Evolutionary conservation across 2,329 filamentous ascomycete species (phyloP).

Genomic region (Acephala macrosclerotiorum): DNA sequence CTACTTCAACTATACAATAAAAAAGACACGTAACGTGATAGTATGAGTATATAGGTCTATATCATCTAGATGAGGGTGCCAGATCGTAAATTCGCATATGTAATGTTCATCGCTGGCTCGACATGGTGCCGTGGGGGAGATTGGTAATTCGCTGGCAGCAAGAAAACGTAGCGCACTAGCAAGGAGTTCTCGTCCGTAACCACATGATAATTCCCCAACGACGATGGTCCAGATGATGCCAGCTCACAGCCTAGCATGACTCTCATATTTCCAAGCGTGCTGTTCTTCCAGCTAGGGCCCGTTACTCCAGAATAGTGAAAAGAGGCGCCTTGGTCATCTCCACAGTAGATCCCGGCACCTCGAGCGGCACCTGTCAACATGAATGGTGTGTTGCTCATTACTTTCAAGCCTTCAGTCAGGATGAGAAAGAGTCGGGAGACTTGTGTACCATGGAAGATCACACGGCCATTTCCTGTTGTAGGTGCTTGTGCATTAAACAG

Average conservation of each 20-base stretch:
- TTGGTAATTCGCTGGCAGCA: constrained; percentile 7
- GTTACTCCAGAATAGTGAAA: constrained; percentile 1
- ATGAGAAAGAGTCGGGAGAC: constrained; percentile 11
- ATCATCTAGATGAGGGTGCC: not conserved
- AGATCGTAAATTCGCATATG: constrained; percentile 10
- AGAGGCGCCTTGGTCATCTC: not conserved
- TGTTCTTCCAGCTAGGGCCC: constrained; percentile 15
- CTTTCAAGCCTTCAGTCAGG: constrained; percentile 9
- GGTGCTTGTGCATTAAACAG: not conserved
- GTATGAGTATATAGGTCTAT: not conserved
- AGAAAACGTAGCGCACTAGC: constrained; percentile 12
- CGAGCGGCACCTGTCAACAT: constrained; percentile 5
- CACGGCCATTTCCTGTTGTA: constrained; percentile 8
- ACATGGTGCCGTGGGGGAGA: constrained; percentile 16
- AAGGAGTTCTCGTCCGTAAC: constrained; percentile 7
- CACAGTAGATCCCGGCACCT: constrained; percentile 14
- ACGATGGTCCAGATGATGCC: not conserved
- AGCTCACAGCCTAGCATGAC: constrained; percentile 18
- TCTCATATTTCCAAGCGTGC: constrained; percentile 16
- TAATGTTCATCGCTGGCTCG: constrained; percentile 11
- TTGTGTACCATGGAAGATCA: constrained; percentile 16
- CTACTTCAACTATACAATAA: not conserved
- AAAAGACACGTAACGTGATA: not conserved
- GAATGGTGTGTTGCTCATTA: constrained; percentile 8
- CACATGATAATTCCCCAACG: not conserved